Conservation (phyloP, 768 basidiomycete genomes). For the Astraeus odoratus region DNA sequence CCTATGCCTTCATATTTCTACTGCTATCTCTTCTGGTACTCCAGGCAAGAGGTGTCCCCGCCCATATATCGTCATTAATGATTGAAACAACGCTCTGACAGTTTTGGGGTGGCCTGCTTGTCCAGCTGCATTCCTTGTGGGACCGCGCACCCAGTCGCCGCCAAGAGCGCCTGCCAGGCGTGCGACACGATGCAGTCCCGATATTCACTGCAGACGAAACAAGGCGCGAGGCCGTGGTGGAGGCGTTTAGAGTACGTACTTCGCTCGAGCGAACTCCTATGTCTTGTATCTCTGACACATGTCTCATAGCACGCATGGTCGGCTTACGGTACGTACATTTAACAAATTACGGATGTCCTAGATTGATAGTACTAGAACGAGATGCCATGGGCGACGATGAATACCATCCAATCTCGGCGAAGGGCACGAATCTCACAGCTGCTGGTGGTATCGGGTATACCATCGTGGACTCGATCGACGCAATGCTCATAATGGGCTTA, state of each 20-base stretch:
- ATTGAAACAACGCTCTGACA: neutral
- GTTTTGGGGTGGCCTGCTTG: constrained; percentile 11
- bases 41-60: constrained; percentile 14
- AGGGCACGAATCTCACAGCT: constrained; percentile 70
- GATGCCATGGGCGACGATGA: constrained; percentile 92
- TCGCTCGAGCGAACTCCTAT: neutral
- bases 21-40: constrained; percentile 10
- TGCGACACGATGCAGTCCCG: constrained; percentile 13
- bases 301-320: constrained; percentile 71
- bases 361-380: constrained; percentile 44
- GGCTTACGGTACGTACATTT: constrained; percentile 60
- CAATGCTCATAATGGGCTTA: constrained; percentile 81
- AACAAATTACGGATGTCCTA: neutral
- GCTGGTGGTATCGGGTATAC: constrained; percentile 86
- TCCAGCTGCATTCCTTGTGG: constrained; percentile 1
- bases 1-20: constrained; percentile 9
- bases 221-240: constrained; percentile 64
- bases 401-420: constrained; percentile 75
- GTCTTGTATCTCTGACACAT: constrained; percentile 8
- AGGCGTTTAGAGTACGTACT: constrained; percentile 66
- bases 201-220: constrained; percentile 46
- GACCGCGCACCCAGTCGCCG: constrained; percentile 3
- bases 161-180: constrained; percentile 10
- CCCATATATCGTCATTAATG: neutral
- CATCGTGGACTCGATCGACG: constrained; percentile 83